These are phyloP conservation scores for Neopestalotiopsis rosae DNA, from an alignment of 2,329 filamentous ascomycete genomes.

Conservation along the genomic window DNA sequence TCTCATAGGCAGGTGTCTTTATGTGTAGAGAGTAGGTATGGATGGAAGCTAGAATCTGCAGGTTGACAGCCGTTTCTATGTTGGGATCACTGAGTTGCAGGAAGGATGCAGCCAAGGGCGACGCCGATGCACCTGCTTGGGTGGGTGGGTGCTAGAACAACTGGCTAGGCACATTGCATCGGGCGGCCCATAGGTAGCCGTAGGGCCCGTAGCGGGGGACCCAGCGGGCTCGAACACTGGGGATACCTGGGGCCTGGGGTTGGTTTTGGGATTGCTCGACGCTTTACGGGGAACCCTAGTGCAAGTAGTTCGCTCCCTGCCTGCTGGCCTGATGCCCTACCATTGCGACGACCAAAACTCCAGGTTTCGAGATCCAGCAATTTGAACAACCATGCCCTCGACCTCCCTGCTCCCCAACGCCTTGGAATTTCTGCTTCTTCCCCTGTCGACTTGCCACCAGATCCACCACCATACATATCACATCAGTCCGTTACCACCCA, in stretches of 20 bases:
- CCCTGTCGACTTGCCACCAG: not conserved
- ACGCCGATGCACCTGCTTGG: not conserved
- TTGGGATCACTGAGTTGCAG: not conserved
- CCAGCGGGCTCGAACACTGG: not conserved
- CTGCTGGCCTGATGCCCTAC: too few relatives aligned
- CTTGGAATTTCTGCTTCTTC: not conserved
- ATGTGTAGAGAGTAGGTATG: not conserved
- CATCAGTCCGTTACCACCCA: not conserved
- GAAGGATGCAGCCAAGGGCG: not conserved
- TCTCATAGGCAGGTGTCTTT: not conserved
- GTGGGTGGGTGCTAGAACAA: too few relatives aligned
- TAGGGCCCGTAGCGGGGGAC: not conserved
- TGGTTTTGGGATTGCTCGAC: not conserved
- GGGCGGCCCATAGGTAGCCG: not conserved
- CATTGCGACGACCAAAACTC: not conserved
- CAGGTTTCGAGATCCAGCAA: not conserved
- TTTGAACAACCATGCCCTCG: not conserved
- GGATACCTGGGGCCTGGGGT: not conserved
- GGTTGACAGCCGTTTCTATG: not conserved
- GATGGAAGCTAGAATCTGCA: not conserved
- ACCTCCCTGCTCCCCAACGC: not conserved
- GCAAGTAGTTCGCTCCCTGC: not conserved
- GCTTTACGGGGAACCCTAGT: not conserved
- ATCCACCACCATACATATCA: not conserved
- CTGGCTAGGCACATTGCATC: not conserved